Percentiles rank a stretch among this genome's conserved stretches.
Evolutionary conservation across 257 asterid genomes (phyloP).

Genomic region (Solanum paucissectum): DNA sequence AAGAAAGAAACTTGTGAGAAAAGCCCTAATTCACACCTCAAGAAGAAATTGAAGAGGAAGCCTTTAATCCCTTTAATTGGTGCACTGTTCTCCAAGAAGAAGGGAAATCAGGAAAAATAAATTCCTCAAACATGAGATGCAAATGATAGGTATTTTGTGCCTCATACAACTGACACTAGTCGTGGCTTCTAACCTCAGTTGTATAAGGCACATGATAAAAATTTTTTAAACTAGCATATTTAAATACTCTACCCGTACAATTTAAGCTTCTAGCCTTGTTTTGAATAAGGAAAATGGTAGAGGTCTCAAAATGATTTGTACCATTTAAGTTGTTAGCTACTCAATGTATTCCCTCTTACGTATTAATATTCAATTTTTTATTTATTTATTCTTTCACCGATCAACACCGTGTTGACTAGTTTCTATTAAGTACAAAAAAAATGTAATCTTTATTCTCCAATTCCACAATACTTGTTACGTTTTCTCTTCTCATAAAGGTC

Average conservation of each 20-base stretch:
- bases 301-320: neutral
- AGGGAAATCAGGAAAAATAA: slow-evolving; percentile 12
- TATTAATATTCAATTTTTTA: neutral
- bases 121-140: neutral
- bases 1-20: neutral
- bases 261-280: neutral
- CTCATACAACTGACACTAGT: neutral
- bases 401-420: neutral
- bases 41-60: slow-evolving; percentile 47
- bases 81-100: slow-evolving; percentile 38
- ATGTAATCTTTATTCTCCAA: neutral
- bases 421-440: neutral
- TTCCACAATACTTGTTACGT: neutral
- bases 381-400: neutral
- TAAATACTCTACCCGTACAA: neutral
- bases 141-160: neutral
- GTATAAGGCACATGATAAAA: neutral
- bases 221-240: neutral
- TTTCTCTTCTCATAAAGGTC: neutral
- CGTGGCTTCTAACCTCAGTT: neutral
- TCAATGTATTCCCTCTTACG: neutral
- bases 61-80: slow-evolving; percentile 49
- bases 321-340: neutral
- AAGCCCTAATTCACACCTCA: neutral
- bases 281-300: neutral